Evolutionary conservation across 1,284 basidiomycete species (phyloP).

Genomic region (Ceratorhiza oryzae-sativae): DNA sequence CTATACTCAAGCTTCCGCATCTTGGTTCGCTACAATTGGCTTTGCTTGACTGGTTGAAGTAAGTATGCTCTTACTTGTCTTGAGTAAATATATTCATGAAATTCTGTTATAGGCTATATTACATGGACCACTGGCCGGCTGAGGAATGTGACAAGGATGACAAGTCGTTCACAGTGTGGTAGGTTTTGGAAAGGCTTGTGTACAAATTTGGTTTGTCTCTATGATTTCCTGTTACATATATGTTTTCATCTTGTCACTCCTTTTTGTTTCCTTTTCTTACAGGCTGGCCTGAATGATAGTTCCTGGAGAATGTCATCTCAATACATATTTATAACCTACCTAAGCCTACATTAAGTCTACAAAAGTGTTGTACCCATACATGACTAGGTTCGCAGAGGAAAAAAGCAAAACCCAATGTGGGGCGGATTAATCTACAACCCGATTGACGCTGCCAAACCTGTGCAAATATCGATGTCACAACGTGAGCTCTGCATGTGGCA

Average conservation of each 20-base stretch:
- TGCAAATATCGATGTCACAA: background rate
- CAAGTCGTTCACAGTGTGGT: background rate
- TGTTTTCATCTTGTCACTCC: background rate
- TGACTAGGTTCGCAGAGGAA: background rate
- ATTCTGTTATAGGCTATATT: background rate
- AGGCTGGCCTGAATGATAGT: background rate
- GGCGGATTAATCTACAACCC: background rate
- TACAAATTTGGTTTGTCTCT: background rate
- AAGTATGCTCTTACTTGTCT: background rate
- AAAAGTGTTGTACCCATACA: background rate
- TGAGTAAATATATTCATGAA: background rate
- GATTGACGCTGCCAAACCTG: conserved; percentile 8
- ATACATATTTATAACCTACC: background rate
- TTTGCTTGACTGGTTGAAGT: conserved; percentile 12
- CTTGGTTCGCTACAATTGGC: background rate
- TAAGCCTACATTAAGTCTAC: background rate
- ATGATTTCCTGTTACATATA: background rate
- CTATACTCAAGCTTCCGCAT: background rate
- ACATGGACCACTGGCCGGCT: conserved; percentile 1
- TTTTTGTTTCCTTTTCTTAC: background rate
- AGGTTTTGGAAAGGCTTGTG: background rate
- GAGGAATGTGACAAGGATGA: conserved; percentile 5
- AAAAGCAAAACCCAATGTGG: background rate
- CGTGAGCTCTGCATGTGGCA: background rate
- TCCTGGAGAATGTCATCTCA: background rate